These are phyloP conservation scores for Exophiala calicioides DNA, from an alignment of 2,329 filamentous ascomycete species.

Conservation along the genomic window DNA sequence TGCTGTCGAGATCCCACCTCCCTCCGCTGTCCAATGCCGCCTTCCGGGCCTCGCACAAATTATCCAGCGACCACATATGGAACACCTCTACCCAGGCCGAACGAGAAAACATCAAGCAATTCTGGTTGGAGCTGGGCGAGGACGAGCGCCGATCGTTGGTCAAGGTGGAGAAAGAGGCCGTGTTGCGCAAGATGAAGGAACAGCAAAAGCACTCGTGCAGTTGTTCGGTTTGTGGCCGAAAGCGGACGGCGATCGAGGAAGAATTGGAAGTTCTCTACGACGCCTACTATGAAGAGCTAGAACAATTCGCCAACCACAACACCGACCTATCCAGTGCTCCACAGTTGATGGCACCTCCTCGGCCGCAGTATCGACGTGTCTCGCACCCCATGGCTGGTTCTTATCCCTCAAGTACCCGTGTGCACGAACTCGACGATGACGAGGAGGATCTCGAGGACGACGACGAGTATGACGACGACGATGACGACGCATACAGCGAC, in stretches of 20 bases:
- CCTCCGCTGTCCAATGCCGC: constrained; percentile 46
- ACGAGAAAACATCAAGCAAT: constrained; percentile 95
- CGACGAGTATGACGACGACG: constrained; percentile 59
- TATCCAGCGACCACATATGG: constrained; percentile 86
- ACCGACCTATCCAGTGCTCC: constrained; percentile 63
- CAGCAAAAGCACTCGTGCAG: constrained; percentile 99
- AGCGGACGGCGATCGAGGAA: constrained; percentile 95
- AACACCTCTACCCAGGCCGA: constrained; percentile 94
- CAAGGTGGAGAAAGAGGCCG: constrained; percentile 97
- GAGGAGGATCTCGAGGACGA: constrained; percentile 58
- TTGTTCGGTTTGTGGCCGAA: constrained; percentile 94
- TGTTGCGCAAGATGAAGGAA: constrained; percentile 99
- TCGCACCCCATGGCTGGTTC: constrained; percentile 49
- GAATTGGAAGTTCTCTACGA: constrained; percentile 97
- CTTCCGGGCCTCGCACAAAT: constrained; percentile 45
- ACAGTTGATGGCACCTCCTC: constrained; percentile 67
- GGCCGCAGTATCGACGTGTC: constrained; percentile 44
- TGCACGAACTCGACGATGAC: constrained; percentile 58
- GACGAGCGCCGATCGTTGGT: constrained; percentile 92
- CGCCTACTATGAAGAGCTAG: constrained; percentile 96
- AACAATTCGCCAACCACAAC: constrained; percentile 90
- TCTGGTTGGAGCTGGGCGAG: constrained; percentile 93
- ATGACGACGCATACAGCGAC: constrained; percentile 67
- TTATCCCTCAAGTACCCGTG: constrained; percentile 66
- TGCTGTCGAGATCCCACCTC: constrained; percentile 44